phyloP scores from a whole-genome alignment of 352 stramenopile genomes.

The Globisporangium acanthophoron region DNA sequence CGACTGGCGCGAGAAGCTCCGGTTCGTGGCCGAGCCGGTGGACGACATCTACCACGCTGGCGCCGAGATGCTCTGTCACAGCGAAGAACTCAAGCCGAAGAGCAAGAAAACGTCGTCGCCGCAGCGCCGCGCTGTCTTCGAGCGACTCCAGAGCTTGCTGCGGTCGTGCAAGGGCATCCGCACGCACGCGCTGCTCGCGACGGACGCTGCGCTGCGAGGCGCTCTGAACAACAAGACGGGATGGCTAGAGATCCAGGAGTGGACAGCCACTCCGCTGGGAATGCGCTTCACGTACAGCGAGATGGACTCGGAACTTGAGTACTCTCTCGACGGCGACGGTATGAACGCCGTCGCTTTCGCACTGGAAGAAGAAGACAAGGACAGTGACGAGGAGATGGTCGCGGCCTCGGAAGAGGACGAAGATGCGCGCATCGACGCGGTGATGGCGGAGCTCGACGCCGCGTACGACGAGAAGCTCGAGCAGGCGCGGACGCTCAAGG shows the following conservation, averaged over 20 bases:
- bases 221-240: slow-evolving; percentile 9
- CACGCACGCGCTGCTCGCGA: slow-evolving; percentile 31
- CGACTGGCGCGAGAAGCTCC: slow-evolving; percentile 58
- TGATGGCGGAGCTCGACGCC: slow-evolving; percentile 46
- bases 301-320: slow-evolving; percentile 23
- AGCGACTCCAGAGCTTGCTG: slow-evolving; percentile 32
- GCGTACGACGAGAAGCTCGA: slow-evolving; percentile 35
- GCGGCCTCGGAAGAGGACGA: slow-evolving; percentile 17
- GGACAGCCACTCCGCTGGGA: slow-evolving; percentile 41
- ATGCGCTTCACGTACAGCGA: slow-evolving; percentile 29
- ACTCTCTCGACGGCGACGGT: slow-evolving; percentile 42
- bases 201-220: slow-evolving; percentile 19
- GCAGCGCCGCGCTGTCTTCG: slow-evolving; percentile 12
- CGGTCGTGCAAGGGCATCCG: slow-evolving; percentile 43
- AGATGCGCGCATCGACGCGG: slow-evolving; percentile 34
- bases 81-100: slow-evolving; percentile 18
- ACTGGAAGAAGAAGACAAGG: slow-evolving; percentile 19
- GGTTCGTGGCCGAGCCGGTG: slow-evolving; percentile 49
- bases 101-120: slow-evolving; percentile 2
- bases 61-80: slow-evolving; percentile 43
- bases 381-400: slow-evolving; percentile 6
- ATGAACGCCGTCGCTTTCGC: slow-evolving; percentile 20
- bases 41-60: slow-evolving; percentile 59
- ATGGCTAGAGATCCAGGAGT: slow-evolving; percentile 35
- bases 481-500: slow-evolving; percentile 31